Base-by-base conservation (phyloP, 2,329 filamentous ascomycete genomes). In the Alternaria ethzedia region DNA sequence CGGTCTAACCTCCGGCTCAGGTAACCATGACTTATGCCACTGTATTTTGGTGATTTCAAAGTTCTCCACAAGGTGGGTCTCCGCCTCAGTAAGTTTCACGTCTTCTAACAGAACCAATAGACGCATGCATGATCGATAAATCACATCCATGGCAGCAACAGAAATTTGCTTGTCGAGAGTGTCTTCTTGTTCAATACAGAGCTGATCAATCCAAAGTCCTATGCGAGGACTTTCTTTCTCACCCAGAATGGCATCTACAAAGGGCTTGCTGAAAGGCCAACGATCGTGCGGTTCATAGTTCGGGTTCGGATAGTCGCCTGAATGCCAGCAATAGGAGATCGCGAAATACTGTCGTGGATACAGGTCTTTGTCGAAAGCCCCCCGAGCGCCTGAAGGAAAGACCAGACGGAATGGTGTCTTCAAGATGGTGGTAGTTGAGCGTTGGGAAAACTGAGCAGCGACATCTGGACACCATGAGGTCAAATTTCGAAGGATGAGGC, bases 131-230 rank as follows among this genome's bases (percentile, higher is more conserved):
- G 65, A 68, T 13, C 59, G 54, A n/a, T 71, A 71, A 15, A 71
- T 70, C 5, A 70, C 15, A 43, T 70, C 67, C 67, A 71, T 70
- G 8, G 65, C 67, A 7, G 65, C 69, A 17, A 71, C 64, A 7
- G 61, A 64, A 5, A 30, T 64, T 6, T 57, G 45, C n/a, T 71
- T 68, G 26, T 71, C 65, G 4, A 36, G 10, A 7, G 26, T 10
- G 10, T 61, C 61, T 0, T 11, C 11, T 17, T 71, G 65, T 7
- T 68, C 47, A 23, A 71, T 71, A 12, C 67, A 71, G 2, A 70
- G 61, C 36, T 71, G 67, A 23, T 71, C 69, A 17, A 71, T 67
- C 69, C 67, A 71, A 9, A 68, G 68, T 5, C 67, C 69, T 8
- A 64, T 64, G 12, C 69, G 59, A 13, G 59, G 61, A 30, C 68